phyloP scores from a whole-genome alignment of 1,284 basidiomycete species.

The Boletus semigastroideus region DNA sequence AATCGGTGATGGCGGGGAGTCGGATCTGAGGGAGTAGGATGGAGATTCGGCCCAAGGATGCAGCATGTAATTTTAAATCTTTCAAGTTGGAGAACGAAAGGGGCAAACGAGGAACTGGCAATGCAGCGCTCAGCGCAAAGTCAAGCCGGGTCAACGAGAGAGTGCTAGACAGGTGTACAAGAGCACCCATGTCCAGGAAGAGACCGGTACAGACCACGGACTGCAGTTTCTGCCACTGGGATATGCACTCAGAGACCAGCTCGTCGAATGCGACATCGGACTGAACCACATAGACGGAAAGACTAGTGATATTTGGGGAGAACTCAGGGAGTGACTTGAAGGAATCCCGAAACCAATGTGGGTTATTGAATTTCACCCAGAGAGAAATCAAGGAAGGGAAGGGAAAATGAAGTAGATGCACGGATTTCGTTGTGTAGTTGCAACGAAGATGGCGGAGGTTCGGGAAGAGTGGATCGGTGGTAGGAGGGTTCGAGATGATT shows the following conservation, averaged over 20 bases:
- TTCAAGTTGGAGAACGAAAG: not conserved
- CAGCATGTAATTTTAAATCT: not conserved
- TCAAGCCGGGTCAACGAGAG: not conserved
- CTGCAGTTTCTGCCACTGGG: not conserved
- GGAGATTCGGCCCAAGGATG: not conserved
- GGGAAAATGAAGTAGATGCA: not conserved
- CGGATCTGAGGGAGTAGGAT: not conserved
- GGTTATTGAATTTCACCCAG: not conserved
- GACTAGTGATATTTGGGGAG: not conserved
- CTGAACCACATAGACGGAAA: not conserved
- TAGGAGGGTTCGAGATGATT: not conserved
- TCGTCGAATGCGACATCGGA: not conserved
- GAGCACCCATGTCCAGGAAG: not conserved
- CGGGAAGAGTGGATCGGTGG: not conserved
- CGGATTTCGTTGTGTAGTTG: not conserved
- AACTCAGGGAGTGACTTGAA: not conserved
- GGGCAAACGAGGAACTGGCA: not conserved
- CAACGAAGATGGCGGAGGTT: not conserved
- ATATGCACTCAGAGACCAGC: not conserved
- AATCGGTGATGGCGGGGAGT: not conserved
- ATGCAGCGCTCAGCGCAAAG: not conserved
- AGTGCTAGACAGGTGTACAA: constrained; percentile 1
- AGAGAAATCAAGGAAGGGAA: not conserved
- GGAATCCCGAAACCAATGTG: not conserved
- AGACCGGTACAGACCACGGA: not conserved